These are phyloP conservation scores for Isoetes engelmannii DNA, from an alignment of 83 land plant genomes.

Conservation along the genomic window DNA sequence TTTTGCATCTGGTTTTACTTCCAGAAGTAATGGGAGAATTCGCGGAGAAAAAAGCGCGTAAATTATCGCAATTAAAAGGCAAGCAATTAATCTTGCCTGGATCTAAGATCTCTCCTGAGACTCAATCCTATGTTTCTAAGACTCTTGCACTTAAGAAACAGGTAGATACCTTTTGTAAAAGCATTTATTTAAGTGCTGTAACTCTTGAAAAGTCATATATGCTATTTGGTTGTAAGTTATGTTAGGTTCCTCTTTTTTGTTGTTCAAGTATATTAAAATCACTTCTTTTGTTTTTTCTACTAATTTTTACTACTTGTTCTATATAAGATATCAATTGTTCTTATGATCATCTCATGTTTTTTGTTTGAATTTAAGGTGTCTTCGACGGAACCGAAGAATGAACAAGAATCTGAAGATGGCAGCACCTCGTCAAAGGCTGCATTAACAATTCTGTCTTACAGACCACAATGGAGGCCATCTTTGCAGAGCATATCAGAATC, in stretches of 20 bases:
- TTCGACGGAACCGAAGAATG: constrained; percentile 43
- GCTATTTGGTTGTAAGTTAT: too few relatives aligned
- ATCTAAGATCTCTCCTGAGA: constrained; percentile 2
- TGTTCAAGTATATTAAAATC: too few relatives aligned
- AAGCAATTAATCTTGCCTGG: background rate
- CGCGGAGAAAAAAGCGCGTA: background rate
- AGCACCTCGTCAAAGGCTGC: constrained; percentile 15
- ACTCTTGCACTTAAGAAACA: too few relatives aligned
- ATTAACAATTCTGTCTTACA: constrained; percentile 8
- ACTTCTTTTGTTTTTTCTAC: too few relatives aligned
- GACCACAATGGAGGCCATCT: constrained; percentile 43
- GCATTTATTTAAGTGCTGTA: too few relatives aligned
- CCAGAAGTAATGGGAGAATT: background rate
- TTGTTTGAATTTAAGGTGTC: constrained; percentile 38
- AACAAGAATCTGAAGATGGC: constrained; percentile 36
- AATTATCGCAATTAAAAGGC: background rate
- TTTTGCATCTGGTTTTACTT: background rate
- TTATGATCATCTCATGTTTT: background rate
- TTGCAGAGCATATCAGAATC: constrained; percentile 44
- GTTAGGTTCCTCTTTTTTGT: too few relatives aligned
- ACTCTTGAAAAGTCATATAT: too few relatives aligned
- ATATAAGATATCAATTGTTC: too few relatives aligned
- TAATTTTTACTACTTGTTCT: too few relatives aligned
- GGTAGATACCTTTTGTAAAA: too few relatives aligned
- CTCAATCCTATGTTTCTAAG: too few relatives aligned